Conservation (phyloP, 192 early-diverging fungal species). For the Umbelopsis isabellina region DNA sequence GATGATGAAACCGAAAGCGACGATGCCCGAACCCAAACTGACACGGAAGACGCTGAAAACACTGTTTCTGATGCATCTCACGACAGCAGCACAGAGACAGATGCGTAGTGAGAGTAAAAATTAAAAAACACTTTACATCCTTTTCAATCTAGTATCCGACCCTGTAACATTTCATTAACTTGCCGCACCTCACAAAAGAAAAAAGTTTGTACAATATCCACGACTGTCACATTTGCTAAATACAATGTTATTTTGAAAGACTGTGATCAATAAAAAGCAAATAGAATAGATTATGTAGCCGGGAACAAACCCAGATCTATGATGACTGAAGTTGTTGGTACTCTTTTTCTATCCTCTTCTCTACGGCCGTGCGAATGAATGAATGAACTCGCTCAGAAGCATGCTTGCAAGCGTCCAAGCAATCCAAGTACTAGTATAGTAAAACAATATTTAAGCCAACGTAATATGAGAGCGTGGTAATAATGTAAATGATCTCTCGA, state of each 20-base stretch:
- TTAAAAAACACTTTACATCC: not conserved
- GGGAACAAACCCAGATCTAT: not conserved
- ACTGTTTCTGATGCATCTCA: conserved; percentile 8
- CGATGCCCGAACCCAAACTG: conserved; percentile 9
- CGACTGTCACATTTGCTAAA: not conserved
- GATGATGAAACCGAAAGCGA: conserved; percentile 20
- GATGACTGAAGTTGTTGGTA: conserved; percentile 47
- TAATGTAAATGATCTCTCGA: not conserved
- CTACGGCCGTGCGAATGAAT: conserved; percentile 70
- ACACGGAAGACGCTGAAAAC: conserved; percentile 11
- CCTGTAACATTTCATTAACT: conserved; percentile 3
- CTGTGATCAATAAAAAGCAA: not conserved
- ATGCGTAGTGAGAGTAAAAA: not conserved
- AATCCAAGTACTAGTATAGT: conserved; percentile 40
- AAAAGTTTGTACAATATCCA: conserved; percentile 5
- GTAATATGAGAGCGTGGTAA: not conserved
- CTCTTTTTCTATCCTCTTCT: conserved; percentile 60
- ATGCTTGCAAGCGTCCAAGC: conserved; percentile 38
- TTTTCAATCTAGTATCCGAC: not conserved
- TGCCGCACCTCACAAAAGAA: not conserved
- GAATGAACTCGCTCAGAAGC: conserved; percentile 55
- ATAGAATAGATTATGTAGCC: not conserved
- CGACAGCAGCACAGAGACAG: conserved; percentile 14
- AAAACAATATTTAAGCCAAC: no score
- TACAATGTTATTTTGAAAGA: conserved; percentile 1